A percentile compares a stretch with the other conserved stretches of the same genome.
phyloP scores from a whole-genome alignment of 768 basidiomycete genomes.

The Suillus sp. region DNA sequence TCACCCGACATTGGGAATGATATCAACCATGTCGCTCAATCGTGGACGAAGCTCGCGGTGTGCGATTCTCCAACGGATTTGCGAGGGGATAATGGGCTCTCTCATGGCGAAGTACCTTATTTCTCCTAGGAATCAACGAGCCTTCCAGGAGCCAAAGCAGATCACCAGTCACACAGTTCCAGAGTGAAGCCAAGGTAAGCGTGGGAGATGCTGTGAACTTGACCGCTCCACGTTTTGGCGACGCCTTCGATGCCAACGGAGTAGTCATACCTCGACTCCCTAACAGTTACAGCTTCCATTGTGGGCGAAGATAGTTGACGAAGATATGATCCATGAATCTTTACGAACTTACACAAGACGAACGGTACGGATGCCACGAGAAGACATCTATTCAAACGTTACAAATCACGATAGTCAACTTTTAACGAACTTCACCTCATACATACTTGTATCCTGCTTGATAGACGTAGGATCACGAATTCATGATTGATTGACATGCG shows the following conservation, averaged over 20 bases:
- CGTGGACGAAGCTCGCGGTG: constrained; percentile 2
- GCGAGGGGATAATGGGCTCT: background rate
- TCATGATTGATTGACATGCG: background rate
- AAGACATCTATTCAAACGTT: background rate
- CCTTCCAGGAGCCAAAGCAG: background rate
- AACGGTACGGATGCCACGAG: background rate
- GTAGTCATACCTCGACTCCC: background rate
- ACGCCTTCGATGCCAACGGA: background rate
- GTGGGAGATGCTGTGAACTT: background rate
- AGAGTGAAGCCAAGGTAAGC: background rate
- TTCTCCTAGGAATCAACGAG: constrained; percentile 1
- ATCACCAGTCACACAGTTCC: background rate
- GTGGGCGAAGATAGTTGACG: too few relatives aligned
- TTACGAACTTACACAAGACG: background rate
- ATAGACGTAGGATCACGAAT: background rate
- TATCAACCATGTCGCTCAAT: background rate
- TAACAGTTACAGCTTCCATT: background rate
- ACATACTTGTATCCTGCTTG: background rate
- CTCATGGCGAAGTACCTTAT: background rate
- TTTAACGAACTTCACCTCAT: background rate
- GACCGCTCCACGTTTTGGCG: background rate
- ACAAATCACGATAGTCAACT: background rate
- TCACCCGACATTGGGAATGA: background rate
- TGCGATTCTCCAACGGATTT: constrained; percentile 6
- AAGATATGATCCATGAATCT: background rate